Evolutionary conservation across 2,329 filamentous ascomycete species (phyloP), one percentile per base, ranked within the genome.

Genomic region (Phyllosticta ampelicida): DNA sequence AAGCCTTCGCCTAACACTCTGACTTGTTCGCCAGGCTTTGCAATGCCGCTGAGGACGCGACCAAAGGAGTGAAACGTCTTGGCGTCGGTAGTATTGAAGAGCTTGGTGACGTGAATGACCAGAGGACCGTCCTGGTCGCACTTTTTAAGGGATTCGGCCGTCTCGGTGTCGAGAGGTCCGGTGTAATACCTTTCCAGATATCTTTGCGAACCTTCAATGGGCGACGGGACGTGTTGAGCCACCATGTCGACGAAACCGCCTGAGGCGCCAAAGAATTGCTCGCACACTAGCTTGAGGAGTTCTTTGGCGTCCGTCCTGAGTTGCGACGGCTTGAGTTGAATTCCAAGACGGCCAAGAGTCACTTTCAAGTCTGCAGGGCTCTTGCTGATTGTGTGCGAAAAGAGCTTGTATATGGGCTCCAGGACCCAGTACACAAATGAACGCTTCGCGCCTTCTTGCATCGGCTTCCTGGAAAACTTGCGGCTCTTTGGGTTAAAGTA

Each of bases 331-430:
- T 97, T 99, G 62, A 99, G 76, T 19, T 79, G 74, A 65, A 99
- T 96, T 11, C 90, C 90, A 9, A 99, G 78, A 19, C 83, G 84
- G 18, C 81, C 84, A 59, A 99, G 75, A 0, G 90, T 94, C 52
- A 80, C 80, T 67, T 87, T 90, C 60, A 99, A 76, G 65, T 95
- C 88, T 57, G 89, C 86, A 0, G 92, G 88, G 66, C 85, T 92
- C 69, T 95, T 87, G 68, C 90, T 95, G 67, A 99, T 89, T 3
- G 91, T 95, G 70, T 96, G 90, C 16, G 90, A 92, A 71, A 92
- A 97, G 49, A 99, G 80, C 73, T 99, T 99, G 80, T 99, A 99
- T 64, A 99, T 90, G 18, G 94, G 94, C 70, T 99, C 94, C 53
- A 99, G 78, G 26, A 99, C 82, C 70, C 97, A 99, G 72, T 95